Base-by-base conservation (phyloP, 352 stramenopile species). In the Pythium aquatile region DNA sequence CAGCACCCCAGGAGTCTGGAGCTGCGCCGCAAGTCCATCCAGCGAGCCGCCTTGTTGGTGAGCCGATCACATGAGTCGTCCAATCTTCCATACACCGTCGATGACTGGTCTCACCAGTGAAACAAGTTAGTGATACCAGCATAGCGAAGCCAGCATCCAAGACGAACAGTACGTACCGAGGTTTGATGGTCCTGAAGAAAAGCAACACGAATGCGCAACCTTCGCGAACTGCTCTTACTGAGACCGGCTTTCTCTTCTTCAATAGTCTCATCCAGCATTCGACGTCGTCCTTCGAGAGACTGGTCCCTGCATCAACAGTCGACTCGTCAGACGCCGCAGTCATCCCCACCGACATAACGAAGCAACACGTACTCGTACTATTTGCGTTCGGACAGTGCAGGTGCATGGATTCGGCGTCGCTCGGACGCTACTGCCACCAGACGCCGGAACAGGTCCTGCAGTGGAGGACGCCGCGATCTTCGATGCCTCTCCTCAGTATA, bases 71-170 rank as follows among this genome's bases (percentile, higher is more conserved):
- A 76, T 63, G 1, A 70, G 24, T 14, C 58, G 62, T 11, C 60
- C 65, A 11, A 76, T 26, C 9, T 57, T 60, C 63, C 61, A 73
- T 4, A 63, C 61, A 44, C 26, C 51, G 6, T 60, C 56, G 2
- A 70, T 32, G 2, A 70, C 55, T 37, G 1, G 52, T 47, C 67
- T 73, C 49, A 17, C 8, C 5, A 28, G 42, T 28, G 6, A 10
- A 10, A 11, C 39, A 46, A 46, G 39, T 11, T 24, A 24, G 20
- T 24, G 20, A 24, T 24, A 24, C 20, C 20, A 24, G 20, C 40
- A 28, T 30, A 17, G 44, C 17, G 5, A 47, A 24, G 14, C 11
- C 11, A 47, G 40, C 13, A 47, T 47, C 13, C 5, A 49, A 49
- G 42, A 26, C 40, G 10, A 28, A 52, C 3, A 3, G 0, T 13